Percentiles rank a stretch among this genome's conserved stretches.
These are phyloP conservation scores for Mycena galericulata DNA, from an alignment of 768 basidiomycete species.

Conservation along the genomic window DNA sequence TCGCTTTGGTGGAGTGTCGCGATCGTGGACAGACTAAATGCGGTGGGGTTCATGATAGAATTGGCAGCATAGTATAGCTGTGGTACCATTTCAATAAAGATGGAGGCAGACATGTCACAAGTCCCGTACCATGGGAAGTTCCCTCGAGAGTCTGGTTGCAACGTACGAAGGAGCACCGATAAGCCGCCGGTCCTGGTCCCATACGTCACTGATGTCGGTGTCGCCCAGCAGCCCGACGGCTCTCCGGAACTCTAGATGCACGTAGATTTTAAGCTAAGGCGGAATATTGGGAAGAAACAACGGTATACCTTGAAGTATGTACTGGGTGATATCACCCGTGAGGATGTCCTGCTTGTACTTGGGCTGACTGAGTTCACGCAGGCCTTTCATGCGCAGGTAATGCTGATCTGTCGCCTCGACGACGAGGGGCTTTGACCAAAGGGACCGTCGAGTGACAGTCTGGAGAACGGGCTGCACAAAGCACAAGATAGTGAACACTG, in stretches of 20 bases:
- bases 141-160: constrained; percentile 16
- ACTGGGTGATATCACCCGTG: constrained; percentile 45
- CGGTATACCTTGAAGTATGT: constrained; percentile 28
- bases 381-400: constrained; percentile 47
- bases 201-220: not conserved
- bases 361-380: constrained; percentile 42
- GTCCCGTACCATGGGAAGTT: constrained; percentile 28
- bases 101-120: not conserved
- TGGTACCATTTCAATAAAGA: too few relatives aligned
- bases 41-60: constrained; percentile 46
- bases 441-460: not conserved
- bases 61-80: constrained; percentile 54
- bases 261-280: not conserved
- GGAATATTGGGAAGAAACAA: not conserved
- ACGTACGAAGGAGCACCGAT: not conserved
- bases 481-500: constrained; percentile 23
- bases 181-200: not conserved
- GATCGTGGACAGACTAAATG: constrained; percentile 53
- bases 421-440: constrained; percentile 35
- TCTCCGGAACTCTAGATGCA: constrained; percentile 22
- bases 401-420: constrained; percentile 45
- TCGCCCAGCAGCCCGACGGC: constrained; percentile 21
- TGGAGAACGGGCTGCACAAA: constrained; percentile 19
- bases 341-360: constrained; percentile 53
- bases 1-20: constrained; percentile 56